Percentiles rank a stretch among this genome's conserved stretches.
Evolutionary conservation across 805 yeast genomes (phyloP).

Genomic region (Candida loeiensis): DNA sequence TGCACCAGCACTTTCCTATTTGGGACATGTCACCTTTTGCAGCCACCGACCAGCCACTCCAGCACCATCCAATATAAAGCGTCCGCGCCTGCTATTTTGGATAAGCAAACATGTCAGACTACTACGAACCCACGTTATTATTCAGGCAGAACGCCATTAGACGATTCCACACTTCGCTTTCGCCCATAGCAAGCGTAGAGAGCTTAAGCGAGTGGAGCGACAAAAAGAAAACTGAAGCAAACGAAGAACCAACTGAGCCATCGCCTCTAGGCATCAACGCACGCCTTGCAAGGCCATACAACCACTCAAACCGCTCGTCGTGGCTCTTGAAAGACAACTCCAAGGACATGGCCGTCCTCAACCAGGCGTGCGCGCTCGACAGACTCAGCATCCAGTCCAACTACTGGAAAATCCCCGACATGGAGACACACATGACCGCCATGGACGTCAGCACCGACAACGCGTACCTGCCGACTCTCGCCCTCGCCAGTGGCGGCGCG

Average conservation of each 20-base stretch:
- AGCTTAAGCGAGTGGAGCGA: slow-evolving; percentile 6
- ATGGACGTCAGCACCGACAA: slow-evolving; percentile 26
- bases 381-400: slow-evolving; percentile 40
- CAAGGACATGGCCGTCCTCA: slow-evolving; percentile 32
- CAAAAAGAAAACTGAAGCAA: not conserved
- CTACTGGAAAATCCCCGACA: slow-evolving; percentile 46
- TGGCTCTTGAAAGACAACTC: slow-evolving; percentile 32
- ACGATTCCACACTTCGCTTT: slow-evolving; percentile 16
- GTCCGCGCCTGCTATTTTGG: not conserved
- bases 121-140: slow-evolving; percentile 40
- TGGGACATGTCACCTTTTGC: not conserved
- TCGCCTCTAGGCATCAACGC: too few species aligned
- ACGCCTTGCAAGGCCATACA: too few species aligned
- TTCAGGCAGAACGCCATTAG: slow-evolving; percentile 42
- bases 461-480: slow-evolving; percentile 37
- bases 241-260: not conserved
- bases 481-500: slow-evolving; percentile 48
- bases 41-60: not conserved
- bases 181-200: slow-evolving; percentile 23
- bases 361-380: slow-evolving; percentile 40
- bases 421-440: slow-evolving; percentile 43
- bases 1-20: not conserved
- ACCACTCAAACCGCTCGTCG: slow-evolving; percentile 10
- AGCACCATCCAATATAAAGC: not conserved
- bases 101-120: slow-evolving; percentile 20